A percentile compares a stretch with the other conserved stretches of the same genome.
Evolutionary conservation across 2,329 filamentous ascomycete genomes (phyloP).

Genomic region (Lasiodiplodia theobromae): DNA sequence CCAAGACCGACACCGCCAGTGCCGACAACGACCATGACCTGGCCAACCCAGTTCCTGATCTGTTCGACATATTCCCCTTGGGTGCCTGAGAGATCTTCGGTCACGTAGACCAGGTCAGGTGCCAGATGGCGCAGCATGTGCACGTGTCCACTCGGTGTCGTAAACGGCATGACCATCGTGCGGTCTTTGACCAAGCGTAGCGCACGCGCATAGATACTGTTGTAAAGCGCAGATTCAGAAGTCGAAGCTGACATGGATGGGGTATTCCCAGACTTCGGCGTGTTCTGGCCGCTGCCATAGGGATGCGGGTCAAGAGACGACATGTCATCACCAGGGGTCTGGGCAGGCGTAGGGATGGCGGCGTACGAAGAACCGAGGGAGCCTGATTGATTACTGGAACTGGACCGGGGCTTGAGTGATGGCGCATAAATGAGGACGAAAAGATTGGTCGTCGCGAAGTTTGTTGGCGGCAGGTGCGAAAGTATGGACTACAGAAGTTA

Average conservation of each 20-base stretch:
- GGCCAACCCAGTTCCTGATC: slow-evolving; percentile 64
- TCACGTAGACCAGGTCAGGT: slow-evolving; percentile 86
- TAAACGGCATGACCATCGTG: slow-evolving; percentile 87
- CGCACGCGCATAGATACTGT: slow-evolving; percentile 81
- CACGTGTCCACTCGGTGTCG: slow-evolving; percentile 79
- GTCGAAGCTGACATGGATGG: slow-evolving; percentile 33
- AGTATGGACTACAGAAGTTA: slow-evolving; percentile 66
- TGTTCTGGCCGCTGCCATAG: slow-evolving; percentile 49
- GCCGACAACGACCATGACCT: slow-evolving; percentile 66
- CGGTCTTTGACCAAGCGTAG: slow-evolving; percentile 81
- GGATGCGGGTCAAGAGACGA: slow-evolving; percentile 53
- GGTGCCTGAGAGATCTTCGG: slow-evolving; percentile 80
- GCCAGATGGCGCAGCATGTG: slow-evolving; percentile 86
- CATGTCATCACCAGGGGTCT: slow-evolving; percentile 69
- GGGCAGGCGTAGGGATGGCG: slow-evolving; percentile 75
- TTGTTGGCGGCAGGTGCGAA: slow-evolving; percentile 82
- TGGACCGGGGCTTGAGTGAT: slow-evolving; percentile 62
- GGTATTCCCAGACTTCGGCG: slow-evolving; percentile 39
- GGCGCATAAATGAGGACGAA: slow-evolving; percentile 93
- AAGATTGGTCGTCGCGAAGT: slow-evolving; percentile 76
- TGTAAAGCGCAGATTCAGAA: slow-evolving; percentile 66
- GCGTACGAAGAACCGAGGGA: slow-evolving; percentile 83
- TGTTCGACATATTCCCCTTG: slow-evolving; percentile 77
- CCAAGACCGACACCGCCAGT: slow-evolving; percentile 50
- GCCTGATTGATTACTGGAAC: slow-evolving; percentile 57